phyloP scores from a whole-genome alignment of 139 green algal genomes.

The Gonium pectorale region DNA sequence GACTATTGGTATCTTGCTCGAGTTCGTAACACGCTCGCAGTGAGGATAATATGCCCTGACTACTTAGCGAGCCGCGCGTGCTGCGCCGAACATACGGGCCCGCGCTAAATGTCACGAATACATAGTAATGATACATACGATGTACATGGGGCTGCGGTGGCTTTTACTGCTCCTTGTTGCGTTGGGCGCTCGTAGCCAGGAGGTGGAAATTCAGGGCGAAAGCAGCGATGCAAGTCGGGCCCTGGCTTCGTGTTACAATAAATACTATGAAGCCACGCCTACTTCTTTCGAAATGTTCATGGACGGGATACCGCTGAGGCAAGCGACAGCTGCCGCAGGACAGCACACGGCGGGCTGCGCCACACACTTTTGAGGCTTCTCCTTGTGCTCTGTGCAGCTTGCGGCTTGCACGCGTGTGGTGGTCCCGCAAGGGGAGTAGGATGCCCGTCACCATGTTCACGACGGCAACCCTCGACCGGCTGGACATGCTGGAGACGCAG shows the following conservation, averaged over 20 bases:
- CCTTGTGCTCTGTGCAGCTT: neutral
- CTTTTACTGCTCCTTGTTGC: too few relatives aligned
- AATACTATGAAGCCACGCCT: neutral
- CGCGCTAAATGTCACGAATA: too few relatives aligned
- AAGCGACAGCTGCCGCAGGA: too few relatives aligned
- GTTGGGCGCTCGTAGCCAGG: too few relatives aligned
- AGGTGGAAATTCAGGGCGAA: neutral
- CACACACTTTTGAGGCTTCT: neutral
- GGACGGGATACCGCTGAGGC: neutral
- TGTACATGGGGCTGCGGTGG: too few relatives aligned
- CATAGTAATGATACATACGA: too few relatives aligned
- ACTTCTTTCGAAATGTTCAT: slow-evolving; percentile 29
- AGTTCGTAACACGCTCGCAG: too few relatives aligned
- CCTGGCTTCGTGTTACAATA: neutral
- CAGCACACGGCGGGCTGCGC: too few relatives aligned
- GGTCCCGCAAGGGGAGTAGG: neutral
- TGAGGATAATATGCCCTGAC: too few relatives aligned
- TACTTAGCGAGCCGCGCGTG: too few relatives aligned
- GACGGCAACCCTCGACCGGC: slow-evolving; percentile 20
- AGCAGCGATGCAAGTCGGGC: neutral
- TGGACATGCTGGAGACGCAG: slow-evolving; percentile 37
- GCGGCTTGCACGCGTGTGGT: slow-evolving; percentile 17
- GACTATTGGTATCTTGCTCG: too few relatives aligned
- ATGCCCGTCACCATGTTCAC: slow-evolving; percentile 36
- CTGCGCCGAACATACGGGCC: too few relatives aligned